A percentile compares a stretch with the other conserved stretches of the same genome.
Conservation (phyloP, 345 rosid genomes). For the Lumnitzera racemosa region DNA sequence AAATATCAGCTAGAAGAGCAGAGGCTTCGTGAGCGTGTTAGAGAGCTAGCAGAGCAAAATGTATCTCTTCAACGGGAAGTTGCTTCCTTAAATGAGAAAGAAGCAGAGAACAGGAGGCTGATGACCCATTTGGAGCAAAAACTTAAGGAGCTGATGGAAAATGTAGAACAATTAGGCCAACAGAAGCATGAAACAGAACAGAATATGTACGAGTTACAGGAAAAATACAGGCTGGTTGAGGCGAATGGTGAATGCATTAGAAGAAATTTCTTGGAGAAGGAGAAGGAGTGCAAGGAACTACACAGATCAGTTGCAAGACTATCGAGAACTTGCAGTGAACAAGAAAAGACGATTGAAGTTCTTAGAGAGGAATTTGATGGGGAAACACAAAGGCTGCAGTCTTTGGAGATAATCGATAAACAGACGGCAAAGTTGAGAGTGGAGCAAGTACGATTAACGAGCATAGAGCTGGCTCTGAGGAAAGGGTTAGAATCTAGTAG, state of each 20-base stretch:
- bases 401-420: slow-evolving; percentile 37
- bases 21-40: slow-evolving; percentile 85
- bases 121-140: slow-evolving; percentile 51
- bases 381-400: slow-evolving; percentile 35
- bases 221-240: slow-evolving; percentile 42
- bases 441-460: slow-evolving; percentile 86
- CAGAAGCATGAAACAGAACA: slow-evolving; percentile 49
- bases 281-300: slow-evolving; percentile 80
- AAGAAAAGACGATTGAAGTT: slow-evolving; percentile 82
- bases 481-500: slow-evolving; percentile 57
- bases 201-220: slow-evolving; percentile 45
- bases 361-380: slow-evolving; percentile 46
- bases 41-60: slow-evolving; percentile 96
- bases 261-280: slow-evolving; percentile 77
- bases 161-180: slow-evolving; percentile 36
- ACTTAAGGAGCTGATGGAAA: slow-evolving; percentile 46
- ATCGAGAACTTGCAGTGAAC: slow-evolving; percentile 69
- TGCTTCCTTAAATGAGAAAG: slow-evolving; percentile 58
- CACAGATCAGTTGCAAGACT: slow-evolving; percentile 67
- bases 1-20: slow-evolving; percentile 78
- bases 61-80: slow-evolving; percentile 90
- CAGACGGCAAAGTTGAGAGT: slow-evolving; percentile 44
- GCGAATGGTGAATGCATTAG: slow-evolving; percentile 44
- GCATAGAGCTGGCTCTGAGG: slow-evolving; percentile 71
- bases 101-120: slow-evolving; percentile 51